Evolutionary conservation across 1,284 basidiomycete genomes (phyloP), one percentile per base, ranked within the genome.

Genomic region (Cryptococcus sp.): DNA sequence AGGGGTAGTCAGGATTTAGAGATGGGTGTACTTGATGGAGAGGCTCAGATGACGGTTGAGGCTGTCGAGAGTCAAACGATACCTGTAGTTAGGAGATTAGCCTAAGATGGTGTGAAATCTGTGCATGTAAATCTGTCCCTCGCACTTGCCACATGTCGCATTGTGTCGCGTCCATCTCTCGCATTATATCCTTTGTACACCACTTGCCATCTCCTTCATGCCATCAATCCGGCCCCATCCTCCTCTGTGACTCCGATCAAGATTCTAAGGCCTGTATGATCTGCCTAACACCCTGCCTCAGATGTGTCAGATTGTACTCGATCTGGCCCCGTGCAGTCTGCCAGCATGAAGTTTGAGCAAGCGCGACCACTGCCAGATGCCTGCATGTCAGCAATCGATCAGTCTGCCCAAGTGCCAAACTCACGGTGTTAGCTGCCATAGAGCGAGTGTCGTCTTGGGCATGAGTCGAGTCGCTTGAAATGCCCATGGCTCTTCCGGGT

Each of bases 271-370:
- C 32, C 32, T 34, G 32, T 34, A 34, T 34, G 32, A 79, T 74
- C 39, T 74, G 62, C 45, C 76, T 67, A 1, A 81, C 73, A 3
- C 79, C 78, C 22, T 78, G 73, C 11, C 79, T 71, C 72, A 97
- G 86, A 72, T 88, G 90, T 19, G 91, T 86, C 4, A 97, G 85
- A 64, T 98, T 98, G 75, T 90, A 94, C 71, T 97, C 92, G 41
- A 97, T 82, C 56, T 93, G 78, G 16, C 89, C 90, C 21, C 88
- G 78, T 55, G 86, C 80, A 50, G 82, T 80, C 50, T 90, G 85
- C 67, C 85, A 91, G 16, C 88, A 84, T 40, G 83, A 79, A 1
- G 89, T 88, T 18, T 88, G 86, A 13, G 96, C 72, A 44, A 94
- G 76, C 2, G 87, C 86, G 43, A 97, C 80, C 37, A 98, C 78